Percentiles rank a stretch among this genome's conserved stretches.
These are phyloP conservation scores for Rubia yunnanensis DNA, from an alignment of 257 asterid genomes.

Conservation along the genomic window DNA sequence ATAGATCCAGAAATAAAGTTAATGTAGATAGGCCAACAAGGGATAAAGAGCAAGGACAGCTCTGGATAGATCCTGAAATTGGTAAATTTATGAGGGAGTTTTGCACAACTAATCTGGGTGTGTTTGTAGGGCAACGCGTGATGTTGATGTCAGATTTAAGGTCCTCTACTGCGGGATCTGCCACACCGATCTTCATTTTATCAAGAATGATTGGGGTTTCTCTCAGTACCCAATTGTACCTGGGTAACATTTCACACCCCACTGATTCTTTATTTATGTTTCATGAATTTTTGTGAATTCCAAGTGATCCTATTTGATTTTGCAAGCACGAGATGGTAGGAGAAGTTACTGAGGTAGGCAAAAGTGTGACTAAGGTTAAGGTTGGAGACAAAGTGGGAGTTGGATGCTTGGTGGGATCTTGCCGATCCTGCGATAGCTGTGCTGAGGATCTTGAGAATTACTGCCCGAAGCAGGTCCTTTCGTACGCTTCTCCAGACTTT, in stretches of 20 bases:
- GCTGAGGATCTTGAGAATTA: slow-evolving; percentile 23
- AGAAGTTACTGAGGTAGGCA: slow-evolving; percentile 40
- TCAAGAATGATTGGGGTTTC: slow-evolving; percentile 24
- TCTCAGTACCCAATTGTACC: slow-evolving; percentile 25
- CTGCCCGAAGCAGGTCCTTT: slow-evolving; percentile 19
- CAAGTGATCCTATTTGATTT: neutral
- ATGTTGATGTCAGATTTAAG: slow-evolving; percentile 22
- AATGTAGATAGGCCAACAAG: neutral
- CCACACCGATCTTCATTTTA: slow-evolving; percentile 24
- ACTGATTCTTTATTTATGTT: neutral
- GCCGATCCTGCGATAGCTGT: slow-evolving; percentile 30
- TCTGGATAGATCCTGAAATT: neutral
- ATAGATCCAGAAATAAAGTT: neutral
- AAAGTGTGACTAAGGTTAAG: slow-evolving; percentile 28
- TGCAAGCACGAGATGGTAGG: slow-evolving; percentile 3
- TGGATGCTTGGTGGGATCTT: slow-evolving; percentile 39
- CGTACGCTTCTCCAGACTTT: slow-evolving; percentile 12
- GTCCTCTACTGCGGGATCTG: slow-evolving; percentile 24
- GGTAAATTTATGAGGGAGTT: neutral
- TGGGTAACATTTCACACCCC: slow-evolving; percentile 12
- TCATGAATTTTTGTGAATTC: neutral
- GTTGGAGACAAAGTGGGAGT: slow-evolving; percentile 43
- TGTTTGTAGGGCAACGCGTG: slow-evolving; percentile 15
- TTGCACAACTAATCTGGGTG: neutral
- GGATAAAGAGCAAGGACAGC: neutral